Base-by-base conservation (phyloP, 148 eudicot genomes). In the Rhododendron kiyosumense region DNA sequence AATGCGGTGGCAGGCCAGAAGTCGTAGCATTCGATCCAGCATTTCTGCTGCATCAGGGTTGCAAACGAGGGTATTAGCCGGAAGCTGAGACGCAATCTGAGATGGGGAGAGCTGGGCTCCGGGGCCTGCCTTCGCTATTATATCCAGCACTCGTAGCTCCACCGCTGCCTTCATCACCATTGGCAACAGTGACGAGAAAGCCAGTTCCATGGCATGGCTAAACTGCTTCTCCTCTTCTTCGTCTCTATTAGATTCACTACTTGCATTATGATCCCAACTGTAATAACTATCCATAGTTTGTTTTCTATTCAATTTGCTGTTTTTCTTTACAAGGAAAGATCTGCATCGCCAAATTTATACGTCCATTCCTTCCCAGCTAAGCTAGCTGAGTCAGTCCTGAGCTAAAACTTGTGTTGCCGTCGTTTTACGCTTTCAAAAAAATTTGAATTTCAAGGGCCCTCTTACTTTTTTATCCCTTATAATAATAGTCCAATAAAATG, bases 1-100 rank as follows among this genome's bases (percentile, higher is more conserved):
- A 1, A 92, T 41, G 4, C 90, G 86, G 73, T 85, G 79, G 28
- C 82, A 34, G 0, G 90, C 89, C 4, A 89, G 90, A 15, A 90
- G 81, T 1, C 91, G 87, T 20, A 92, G 92, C 88, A 92, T 89
- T 79, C 91, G 87, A 32, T 91, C 91, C 65, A 91, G 78, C 89
- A 90, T 86, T 51, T 75, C 57, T 13, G 92, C 63, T 20, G 93
- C 93, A 15, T 79, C 65, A 5, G 91, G 93, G 78, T 86, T 89
- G 6, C 2, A 36, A 78, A n/a, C 14, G 34, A 67, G 74, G 14
- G 74, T 26, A 26, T 1, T 32, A 73, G 38, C 84, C 4, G 85
- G 59, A 3, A 91, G 76, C 49, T 80, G 71, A 15, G 83, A 86
- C 3, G 82, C 88, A 26, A 92, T 88, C 71, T 92, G 92, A 2